Conservation (phyloP, 139 green algal genomes). For the Chlorella sp. region DNA sequence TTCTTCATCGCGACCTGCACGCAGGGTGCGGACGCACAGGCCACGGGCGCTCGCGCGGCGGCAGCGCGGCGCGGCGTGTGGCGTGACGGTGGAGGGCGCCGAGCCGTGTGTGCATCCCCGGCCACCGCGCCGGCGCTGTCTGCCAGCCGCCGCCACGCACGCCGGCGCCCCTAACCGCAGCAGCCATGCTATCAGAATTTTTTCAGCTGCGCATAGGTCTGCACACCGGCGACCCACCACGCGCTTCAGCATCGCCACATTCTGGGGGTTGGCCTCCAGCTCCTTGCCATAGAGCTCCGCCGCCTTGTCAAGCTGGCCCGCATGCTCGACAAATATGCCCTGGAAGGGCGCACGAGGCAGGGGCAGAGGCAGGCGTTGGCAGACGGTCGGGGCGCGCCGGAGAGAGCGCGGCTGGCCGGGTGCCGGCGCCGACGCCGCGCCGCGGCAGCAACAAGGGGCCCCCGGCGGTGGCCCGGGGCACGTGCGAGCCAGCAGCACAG, state of each 20-base stretch:
- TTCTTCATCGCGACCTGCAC: conserved; percentile 63
- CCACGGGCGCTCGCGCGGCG: too few species aligned
- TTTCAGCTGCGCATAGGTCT: too few species aligned
- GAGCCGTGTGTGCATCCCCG: neutral
- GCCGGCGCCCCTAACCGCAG: neutral
- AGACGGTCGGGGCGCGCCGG: too few species aligned
- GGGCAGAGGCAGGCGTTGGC: too few species aligned
- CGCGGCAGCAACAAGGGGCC: too few species aligned
- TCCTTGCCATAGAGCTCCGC: conserved; percentile 63
- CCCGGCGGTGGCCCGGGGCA: too few species aligned
- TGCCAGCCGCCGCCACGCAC: neutral
- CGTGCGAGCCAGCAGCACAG: too few species aligned
- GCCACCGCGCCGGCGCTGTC: neutral
- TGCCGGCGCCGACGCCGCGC: too few species aligned
- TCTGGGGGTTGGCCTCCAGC: conserved; percentile 52
- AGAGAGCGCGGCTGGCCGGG: too few species aligned
- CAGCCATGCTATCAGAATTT: neutral
- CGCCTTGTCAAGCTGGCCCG: conserved; percentile 40
- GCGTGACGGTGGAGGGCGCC: neutral
- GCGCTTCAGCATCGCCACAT: conserved; percentile 66
- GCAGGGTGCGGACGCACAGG: too few species aligned
- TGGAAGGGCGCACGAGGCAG: conserved; percentile 34
- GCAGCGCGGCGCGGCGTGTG: neutral
- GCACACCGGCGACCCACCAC: conserved; percentile 42
- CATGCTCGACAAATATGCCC: conserved; percentile 78